Base-by-base conservation (phyloP, 495 filamentous ascomycete genomes). In the Penicillium desertorum region DNA sequence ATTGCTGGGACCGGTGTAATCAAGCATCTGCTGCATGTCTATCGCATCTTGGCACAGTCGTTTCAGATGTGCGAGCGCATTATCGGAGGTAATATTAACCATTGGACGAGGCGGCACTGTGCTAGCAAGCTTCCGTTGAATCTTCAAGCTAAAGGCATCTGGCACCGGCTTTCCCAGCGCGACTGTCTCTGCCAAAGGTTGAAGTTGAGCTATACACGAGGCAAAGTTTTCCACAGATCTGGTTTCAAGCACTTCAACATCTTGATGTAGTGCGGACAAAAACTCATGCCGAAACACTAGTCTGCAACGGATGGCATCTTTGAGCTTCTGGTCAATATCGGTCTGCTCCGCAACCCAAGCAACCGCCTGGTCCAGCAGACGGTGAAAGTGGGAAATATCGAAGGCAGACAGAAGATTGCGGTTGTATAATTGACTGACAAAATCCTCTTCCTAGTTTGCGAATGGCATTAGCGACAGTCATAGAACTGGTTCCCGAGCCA, bases 61-160 rank as follows among this genome's bases (percentile, higher is more conserved):
- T 62, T 81, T 81, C 62, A 96, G 78, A 61, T 88, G 85, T 54
- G 72, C 72, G 60, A 85, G 80, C 6, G 92, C 90, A 65, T 90
- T 85, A 20, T 86, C 83, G 50, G 88, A 85, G 39, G 79, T 82
- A 34, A 90, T 80, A 30, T 88, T 81, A 16, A 96, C 88, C 61
- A 97, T 92, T 7, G 93, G 91, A 25, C 93, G 85, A 23, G 94
- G 95, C 4, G 94, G 94, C 51, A 96, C 90, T 5, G 90, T 96
- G 63, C 91, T 96, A 8, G 94, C 91, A 5, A 98, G 75, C 58
- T 85, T 87, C 12, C 95, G 83, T 66, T 98, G 94, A 11, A 98
- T 81, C 70, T 95, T 96, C 32, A 85, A 81, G 63, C 91, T 96
- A 70, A 96, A 98, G 2, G 94, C 83, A 37, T 86, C 84, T 12